Conservation (phyloP, 2,329 filamentous ascomycete genomes). For the Monilinia fructicola region DNA sequence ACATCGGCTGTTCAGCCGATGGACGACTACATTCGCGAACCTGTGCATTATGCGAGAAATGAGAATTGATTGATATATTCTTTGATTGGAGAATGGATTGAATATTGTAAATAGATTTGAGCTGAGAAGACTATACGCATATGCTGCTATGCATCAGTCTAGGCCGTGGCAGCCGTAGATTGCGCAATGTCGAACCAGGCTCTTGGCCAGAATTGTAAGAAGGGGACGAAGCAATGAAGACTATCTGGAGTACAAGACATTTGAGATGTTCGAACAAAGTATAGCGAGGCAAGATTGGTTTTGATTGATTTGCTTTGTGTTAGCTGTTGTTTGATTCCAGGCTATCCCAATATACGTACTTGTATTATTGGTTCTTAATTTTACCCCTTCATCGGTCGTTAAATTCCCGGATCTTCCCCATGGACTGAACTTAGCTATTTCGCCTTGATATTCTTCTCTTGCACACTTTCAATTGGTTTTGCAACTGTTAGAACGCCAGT, state of each 20-base stretch:
- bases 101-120: background rate
- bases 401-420: background rate
- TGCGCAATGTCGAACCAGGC: background rate
- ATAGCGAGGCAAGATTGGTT: background rate
- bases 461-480: background rate
- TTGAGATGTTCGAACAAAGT: too few species aligned
- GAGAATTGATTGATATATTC: too few species aligned
- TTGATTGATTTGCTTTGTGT: background rate
- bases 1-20: background rate
- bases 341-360: background rate
- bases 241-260: too few species aligned
- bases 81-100: background rate
- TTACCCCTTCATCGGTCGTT: slow-evolving; percentile 17
- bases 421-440: too few species aligned
- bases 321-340: background rate
- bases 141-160: background rate
- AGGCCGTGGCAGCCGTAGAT: background rate
- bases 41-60: background rate
- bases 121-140: background rate
- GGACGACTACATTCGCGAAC: background rate
- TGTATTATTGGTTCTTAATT: background rate
- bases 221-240: too few species aligned
- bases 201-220: background rate
- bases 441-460: background rate
- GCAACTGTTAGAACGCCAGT: background rate